These are phyloP conservation scores for Phytophthora melonis DNA, from an alignment of 352 stramenopile genomes.

Conservation along the genomic window DNA sequence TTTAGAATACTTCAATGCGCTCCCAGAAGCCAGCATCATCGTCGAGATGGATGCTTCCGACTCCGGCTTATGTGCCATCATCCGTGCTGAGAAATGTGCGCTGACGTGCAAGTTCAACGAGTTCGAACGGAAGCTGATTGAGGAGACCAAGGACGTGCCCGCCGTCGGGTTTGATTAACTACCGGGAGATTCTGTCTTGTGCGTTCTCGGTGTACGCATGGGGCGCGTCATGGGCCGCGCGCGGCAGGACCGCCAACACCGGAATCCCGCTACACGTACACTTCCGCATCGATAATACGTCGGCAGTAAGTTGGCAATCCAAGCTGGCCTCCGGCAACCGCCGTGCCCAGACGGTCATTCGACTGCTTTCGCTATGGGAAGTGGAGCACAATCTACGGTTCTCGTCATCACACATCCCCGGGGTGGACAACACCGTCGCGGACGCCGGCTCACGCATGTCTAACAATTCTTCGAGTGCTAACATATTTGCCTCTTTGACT, in stretches of 20 bases:
- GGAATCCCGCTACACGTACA: background rate
- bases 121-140: background rate
- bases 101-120: background rate
- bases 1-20: constrained; percentile 13
- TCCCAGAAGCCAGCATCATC: constrained; percentile 2
- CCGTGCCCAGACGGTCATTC: constrained; percentile 8
- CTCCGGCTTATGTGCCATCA: constrained; percentile 11
- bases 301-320: constrained; percentile 20
- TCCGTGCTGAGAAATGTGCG: background rate
- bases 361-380: constrained; percentile 8
- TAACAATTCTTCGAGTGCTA: background rate
- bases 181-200: constrained; percentile 21
- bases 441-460: constrained; percentile 2
- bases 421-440: background rate
- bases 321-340: constrained; percentile 13
- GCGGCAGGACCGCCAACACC: background rate
- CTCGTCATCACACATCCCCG: constrained; percentile 12
- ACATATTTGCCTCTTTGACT: background rate
- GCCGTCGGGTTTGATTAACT: constrained; percentile 36
- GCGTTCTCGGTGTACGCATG: constrained; percentile 13
- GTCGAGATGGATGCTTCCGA: constrained; percentile 32
- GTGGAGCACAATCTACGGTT: background rate
- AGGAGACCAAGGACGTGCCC: background rate
- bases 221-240: background rate
- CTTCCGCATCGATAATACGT: constrained; percentile 30